Evolutionary conservation across 2,329 filamentous ascomycete genomes (phyloP).

Genomic region (Zymoseptoria tritici): DNA sequence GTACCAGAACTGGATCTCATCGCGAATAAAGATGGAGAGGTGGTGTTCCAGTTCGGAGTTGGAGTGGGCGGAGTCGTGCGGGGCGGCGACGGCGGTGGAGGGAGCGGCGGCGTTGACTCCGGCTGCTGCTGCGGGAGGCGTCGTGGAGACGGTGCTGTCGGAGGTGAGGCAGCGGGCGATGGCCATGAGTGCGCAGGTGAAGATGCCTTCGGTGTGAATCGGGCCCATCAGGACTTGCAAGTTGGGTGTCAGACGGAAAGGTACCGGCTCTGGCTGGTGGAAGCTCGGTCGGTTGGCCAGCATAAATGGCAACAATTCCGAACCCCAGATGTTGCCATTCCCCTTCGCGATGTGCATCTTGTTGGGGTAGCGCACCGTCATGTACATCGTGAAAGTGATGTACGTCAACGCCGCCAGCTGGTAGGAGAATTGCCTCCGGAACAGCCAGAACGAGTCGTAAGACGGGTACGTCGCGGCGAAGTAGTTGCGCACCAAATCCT

Average conservation of each 20-base stretch:
- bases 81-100: constrained; percentile 6
- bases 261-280: constrained; percentile 90
- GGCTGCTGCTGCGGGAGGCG: constrained; percentile 11
- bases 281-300: constrained; percentile 77
- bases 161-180: constrained; percentile 92
- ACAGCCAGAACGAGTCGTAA: constrained; percentile 94
- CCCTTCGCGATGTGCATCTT: constrained; percentile 87
- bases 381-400: constrained; percentile 97
- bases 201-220: constrained; percentile 91
- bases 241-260: constrained; percentile 95
- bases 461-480: constrained; percentile 83
- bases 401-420: constrained; percentile 92
- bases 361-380: constrained; percentile 90
- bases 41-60: constrained; percentile 79
- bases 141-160: constrained; percentile 39
- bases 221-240: constrained; percentile 94
- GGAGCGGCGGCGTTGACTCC: constrained; percentile 34
- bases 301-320: constrained; percentile 88
- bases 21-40: constrained; percentile 86
- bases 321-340: constrained; percentile 92
- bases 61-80: constrained; percentile 16
- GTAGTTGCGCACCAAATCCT: constrained; percentile 74
- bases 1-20: constrained; percentile 98
- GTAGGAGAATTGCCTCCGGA: constrained; percentile 94
- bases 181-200: constrained; percentile 89